These are phyloP conservation scores for Cytauxzoon felis DNA, from an alignment of 169 alveolate genomes.

Conservation along the genomic window DNA sequence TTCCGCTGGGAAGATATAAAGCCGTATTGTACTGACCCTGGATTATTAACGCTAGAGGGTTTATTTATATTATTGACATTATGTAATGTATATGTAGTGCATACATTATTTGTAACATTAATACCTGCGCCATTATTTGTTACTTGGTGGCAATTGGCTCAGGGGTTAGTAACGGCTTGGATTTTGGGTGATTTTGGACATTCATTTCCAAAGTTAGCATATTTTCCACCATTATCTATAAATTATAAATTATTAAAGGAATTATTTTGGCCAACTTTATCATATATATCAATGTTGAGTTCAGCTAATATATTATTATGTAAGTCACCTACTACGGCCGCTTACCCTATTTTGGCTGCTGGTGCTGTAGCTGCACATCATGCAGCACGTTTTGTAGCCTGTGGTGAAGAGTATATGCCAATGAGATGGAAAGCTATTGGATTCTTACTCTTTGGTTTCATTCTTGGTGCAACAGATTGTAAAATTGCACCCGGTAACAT, in stretches of 20 bases:
- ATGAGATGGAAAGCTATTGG: constrained; percentile 86
- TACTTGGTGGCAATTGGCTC: constrained; percentile 90
- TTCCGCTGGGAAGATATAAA: constrained; percentile 76
- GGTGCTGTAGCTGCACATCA: constrained; percentile 91
- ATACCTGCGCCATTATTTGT: constrained; percentile 87
- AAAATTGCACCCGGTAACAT: constrained; percentile 83
- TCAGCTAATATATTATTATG: constrained; percentile 84
- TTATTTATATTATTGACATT: constrained; percentile 81
- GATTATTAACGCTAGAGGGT: constrained; percentile 80
- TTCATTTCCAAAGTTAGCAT: constrained; percentile 80
- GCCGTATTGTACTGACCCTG: constrained; percentile 82
- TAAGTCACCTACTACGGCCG: constrained; percentile 86
- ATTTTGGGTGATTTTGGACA: constrained; percentile 85
- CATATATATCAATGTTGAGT: constrained; percentile 83
- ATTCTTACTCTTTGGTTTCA: constrained; percentile 79
- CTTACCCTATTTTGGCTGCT: constrained; percentile 86
- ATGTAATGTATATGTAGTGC: constrained; percentile 87
- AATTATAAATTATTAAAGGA: constrained; percentile 73
- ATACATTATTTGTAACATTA: constrained; percentile 84
- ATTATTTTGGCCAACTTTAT: constrained; percentile 81
- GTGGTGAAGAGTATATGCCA: constrained; percentile 90
- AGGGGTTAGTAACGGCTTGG: constrained; percentile 87
- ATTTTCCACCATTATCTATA: constrained; percentile 80
- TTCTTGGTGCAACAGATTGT: constrained; percentile 86
- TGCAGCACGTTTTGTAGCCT: constrained; percentile 87